Percentiles rank a stretch among this genome's conserved stretches.
Conservation (phyloP, 202 grass and related monocot species). For the Eragrostis tef region DNA sequence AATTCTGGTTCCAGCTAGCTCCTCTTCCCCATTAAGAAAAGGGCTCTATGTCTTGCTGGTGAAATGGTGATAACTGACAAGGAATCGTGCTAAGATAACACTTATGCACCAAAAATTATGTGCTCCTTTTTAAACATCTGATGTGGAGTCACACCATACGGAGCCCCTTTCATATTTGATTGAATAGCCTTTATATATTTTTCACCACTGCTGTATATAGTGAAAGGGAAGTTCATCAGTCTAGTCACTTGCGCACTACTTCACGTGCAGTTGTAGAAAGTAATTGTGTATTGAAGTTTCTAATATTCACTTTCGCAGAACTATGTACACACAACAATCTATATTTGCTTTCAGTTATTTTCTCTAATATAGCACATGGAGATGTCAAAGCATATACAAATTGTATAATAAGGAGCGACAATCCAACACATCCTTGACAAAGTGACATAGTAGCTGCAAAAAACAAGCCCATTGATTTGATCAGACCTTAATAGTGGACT, state of each 20-base stretch:
- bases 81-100: conserved; percentile 36
- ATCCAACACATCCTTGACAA: not conserved
- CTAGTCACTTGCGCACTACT: not conserved
- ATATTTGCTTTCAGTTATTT: not conserved
- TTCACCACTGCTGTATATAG: not conserved
- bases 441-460: conserved; percentile 19
- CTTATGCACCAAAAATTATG: conserved; percentile 33
- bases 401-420: not conserved
- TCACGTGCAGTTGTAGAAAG: not conserved
- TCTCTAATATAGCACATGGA: no score
- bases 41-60: not conserved
- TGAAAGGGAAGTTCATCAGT: conserved; percentile 14
- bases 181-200: not conserved
- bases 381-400: not conserved
- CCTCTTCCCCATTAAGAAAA: conserved; percentile 31
- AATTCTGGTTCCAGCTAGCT: conserved; percentile 24
- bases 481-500: conserved; percentile 29
- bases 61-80: conserved; percentile 35
- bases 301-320: not conserved
- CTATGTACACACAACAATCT: not conserved
- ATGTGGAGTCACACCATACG: conserved; percentile 51
- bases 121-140: conserved; percentile 31
- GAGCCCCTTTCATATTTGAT: conserved; percentile 31
- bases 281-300: conserved; percentile 10
- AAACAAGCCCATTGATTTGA: conserved; percentile 46